phyloP scores from a whole-genome alignment of 306 rosid genomes.

The Lathyrus aphaca region DNA sequence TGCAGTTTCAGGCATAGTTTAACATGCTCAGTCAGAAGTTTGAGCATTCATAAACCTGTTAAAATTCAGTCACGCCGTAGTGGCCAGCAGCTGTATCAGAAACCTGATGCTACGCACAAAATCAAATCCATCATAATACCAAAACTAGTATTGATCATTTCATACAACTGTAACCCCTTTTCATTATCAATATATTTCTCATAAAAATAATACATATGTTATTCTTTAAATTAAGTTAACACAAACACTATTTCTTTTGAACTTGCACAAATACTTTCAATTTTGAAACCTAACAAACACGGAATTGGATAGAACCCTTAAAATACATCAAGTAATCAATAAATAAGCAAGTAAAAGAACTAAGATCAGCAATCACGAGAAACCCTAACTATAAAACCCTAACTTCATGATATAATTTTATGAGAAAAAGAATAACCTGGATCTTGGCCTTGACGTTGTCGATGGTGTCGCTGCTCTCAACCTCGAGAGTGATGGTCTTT shows the following conservation, averaged over 20 bases:
- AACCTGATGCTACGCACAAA: neutral
- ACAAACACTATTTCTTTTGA: too few species aligned
- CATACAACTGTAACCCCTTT: too few species aligned
- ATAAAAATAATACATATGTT: too few species aligned
- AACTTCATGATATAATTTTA: neutral
- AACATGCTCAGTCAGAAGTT: neutral
- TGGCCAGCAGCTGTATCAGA: neutral
- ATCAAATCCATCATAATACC: neutral
- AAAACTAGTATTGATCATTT: neutral
- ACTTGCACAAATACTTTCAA: neutral
- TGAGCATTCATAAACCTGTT: neutral
- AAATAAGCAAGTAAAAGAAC: neutral
- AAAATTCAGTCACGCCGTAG: neutral
- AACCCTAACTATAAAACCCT: slow-evolving; percentile 25
- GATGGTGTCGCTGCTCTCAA: slow-evolving; percentile 59
- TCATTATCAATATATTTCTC: too few species aligned
- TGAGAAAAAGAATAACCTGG: slow-evolving; percentile 30
- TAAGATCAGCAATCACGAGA: neutral
- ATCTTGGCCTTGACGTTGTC: slow-evolving; percentile 63
- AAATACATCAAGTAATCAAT: neutral
- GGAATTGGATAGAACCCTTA: slow-evolving; percentile 10
- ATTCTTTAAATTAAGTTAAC: too few species aligned
- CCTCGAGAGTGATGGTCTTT: slow-evolving; percentile 61
- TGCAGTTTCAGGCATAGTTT: neutral
- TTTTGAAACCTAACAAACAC: neutral